Base-by-base conservation (phyloP, 1,284 basidiomycete species). In the Malassezia arunalokei region DNA sequence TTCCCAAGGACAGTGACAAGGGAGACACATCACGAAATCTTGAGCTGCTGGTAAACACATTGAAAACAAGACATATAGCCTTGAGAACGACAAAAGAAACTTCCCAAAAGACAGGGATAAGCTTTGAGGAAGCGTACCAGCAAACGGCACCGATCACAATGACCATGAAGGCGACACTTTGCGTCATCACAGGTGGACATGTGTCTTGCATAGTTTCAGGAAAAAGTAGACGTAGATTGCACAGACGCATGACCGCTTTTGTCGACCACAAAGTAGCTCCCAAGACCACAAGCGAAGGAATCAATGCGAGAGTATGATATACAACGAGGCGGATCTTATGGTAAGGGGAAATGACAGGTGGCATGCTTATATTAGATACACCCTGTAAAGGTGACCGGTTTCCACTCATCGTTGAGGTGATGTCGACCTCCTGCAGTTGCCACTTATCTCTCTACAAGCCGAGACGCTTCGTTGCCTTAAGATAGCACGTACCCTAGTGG, bases 81-180 rank as follows among this genome's bases (percentile, higher is more conserved):
- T 43, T 28, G 15, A 47, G 24, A 20, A 49, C 3, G 8, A 32
- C 17, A 31, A 40, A 44, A 20, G 27, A 20, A 4, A 33, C 29
- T 17, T 54, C 52, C 52, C 52, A 54, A 28, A 38, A 43, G 14
- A 49, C 24, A n/a, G 52, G 52, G 8, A 46, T 46, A 17, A 54
- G 43, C 20, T 48, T 41, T 17, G 44, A 54, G 8, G 40, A 42
- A 8, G 52, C 28, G 37, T 54, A 42, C 52, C 52, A 54, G 47
- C 47, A 38, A 14, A 54, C 35, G 15, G 42, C 37, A 24, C 52
- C 52, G 6, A 49, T 11, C 6, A 29, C 30, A 8, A 15, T 8
- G 32, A 45, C 35, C 17, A 54, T 29, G 20, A 45, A 14, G 14
- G 30, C 41, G 8, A 49, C n/a, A n/a, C 41, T 15, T 15, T 12